These are phyloP conservation scores for Apiotrichum sp. DNA, from an alignment of 1,284 basidiomycete species.

Conservation along the genomic window DNA sequence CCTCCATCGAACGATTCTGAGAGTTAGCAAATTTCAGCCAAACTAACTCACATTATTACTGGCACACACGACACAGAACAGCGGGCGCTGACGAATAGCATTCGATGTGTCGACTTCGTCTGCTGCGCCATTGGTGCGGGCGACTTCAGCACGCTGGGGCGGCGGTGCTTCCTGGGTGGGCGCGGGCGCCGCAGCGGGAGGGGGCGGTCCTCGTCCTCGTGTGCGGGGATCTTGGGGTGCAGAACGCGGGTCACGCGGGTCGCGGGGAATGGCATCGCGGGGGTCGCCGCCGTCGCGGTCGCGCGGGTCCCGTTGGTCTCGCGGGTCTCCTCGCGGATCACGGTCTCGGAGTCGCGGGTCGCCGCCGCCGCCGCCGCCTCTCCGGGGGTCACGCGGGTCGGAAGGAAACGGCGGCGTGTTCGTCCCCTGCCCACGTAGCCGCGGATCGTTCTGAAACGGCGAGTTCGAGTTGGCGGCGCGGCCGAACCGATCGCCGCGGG, in stretches of 20 bases:
- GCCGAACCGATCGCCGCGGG: background rate
- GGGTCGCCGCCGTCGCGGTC: background rate
- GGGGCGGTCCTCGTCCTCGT: background rate
- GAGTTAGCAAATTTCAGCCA: slow-evolving; percentile 13
- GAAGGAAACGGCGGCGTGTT: slow-evolving; percentile 5
- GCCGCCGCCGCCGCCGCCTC: too few relatives aligned
- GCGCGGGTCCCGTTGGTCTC: slow-evolving; percentile 1
- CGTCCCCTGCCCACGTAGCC: background rate
- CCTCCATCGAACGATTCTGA: slow-evolving; percentile 99
- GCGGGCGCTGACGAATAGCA: slow-evolving; percentile 51
- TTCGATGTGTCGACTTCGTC: slow-evolving; percentile 11
- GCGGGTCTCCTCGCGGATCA: background rate
- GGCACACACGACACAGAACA: slow-evolving; percentile 97
- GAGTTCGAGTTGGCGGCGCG: background rate
- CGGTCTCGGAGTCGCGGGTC: too few relatives aligned
- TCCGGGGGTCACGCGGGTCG: background rate
- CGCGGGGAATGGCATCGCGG: background rate
- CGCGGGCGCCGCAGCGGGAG: background rate
- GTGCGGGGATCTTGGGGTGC: slow-evolving; percentile 2
- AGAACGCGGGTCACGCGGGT: slow-evolving; percentile 1
- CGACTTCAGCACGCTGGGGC: background rate
- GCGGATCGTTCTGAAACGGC: background rate
- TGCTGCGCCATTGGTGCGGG: slow-evolving; percentile 4
- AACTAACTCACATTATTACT: slow-evolving; percentile 89
- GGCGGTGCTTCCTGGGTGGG: background rate